Conservation (phyloP, 495 filamentous ascomycete species). For the Parachaetomium inaequale region DNA sequence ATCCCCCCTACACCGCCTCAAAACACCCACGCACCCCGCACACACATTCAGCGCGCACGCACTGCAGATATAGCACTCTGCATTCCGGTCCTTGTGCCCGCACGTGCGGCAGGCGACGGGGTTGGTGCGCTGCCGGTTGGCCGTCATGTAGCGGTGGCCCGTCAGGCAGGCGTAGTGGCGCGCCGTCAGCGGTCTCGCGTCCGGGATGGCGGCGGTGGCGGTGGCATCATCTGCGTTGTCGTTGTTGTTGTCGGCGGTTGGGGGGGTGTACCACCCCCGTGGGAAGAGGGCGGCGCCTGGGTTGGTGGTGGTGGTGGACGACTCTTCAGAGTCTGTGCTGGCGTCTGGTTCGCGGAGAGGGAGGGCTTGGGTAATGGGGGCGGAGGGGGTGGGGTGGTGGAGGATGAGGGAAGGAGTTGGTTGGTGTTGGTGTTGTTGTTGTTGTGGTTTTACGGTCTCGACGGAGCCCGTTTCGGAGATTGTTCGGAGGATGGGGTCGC, state of each 20-base stretch:
- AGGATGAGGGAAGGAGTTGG: not conserved
- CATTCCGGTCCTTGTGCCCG: slow-evolving; percentile 27
- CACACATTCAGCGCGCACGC: slow-evolving; percentile 31
- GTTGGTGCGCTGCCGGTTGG: slow-evolving; percentile 27
- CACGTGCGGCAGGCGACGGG: slow-evolving; percentile 31
- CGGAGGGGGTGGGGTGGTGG: not conserved
- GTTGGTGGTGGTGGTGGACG: slow-evolving; percentile 26
- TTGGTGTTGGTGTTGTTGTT: not conserved
- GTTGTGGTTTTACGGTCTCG: slow-evolving; percentile 4
- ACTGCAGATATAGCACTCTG: slow-evolving; percentile 31
- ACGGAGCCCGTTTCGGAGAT: slow-evolving; percentile 13
- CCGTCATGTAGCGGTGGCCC: slow-evolving; percentile 30
- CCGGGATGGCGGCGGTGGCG: slow-evolving; percentile 23
- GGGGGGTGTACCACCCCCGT: slow-evolving; percentile 27
- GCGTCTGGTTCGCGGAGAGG: slow-evolving; percentile 9
- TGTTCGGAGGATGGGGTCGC: not conserved
- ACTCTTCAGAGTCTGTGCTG: no score
- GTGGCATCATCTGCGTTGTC: no score
- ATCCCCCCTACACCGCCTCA: slow-evolving; percentile 23
- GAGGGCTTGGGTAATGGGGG: not conserved
- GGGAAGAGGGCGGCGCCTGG: slow-evolving; percentile 34
- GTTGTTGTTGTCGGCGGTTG: slow-evolving; percentile 18
- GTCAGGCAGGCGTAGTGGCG: slow-evolving; percentile 30
- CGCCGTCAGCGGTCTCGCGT: slow-evolving; percentile 26
- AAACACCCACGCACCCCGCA: slow-evolving; percentile 11